Evolutionary conservation across 2,329 filamentous ascomycete species (phyloP), one percentile per base, ranked within the genome.

Genomic region (Zymoseptoria crescenta): DNA sequence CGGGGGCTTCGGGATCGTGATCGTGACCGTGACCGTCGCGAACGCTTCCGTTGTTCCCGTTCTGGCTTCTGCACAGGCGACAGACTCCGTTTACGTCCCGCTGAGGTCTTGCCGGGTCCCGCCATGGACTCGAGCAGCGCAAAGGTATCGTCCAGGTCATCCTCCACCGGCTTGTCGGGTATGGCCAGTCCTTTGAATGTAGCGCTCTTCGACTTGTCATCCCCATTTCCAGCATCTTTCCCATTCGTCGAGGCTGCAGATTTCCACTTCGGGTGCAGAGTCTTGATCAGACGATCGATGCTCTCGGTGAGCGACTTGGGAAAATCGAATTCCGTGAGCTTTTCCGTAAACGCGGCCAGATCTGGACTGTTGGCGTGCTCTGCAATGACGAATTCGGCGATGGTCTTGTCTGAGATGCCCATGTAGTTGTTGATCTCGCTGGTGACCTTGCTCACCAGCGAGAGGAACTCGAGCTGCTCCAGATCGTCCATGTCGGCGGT

Each of bases 371-470:
- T 84, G 72, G 87, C 76, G 68, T 96, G 90, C 72, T 96, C 88
- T 62, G 89, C 89, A 71, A 99, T 96, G 69, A 99, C 85, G 72
- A 96, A 99, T 75, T 99, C 94, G 67, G 94, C 92, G 27, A 99
- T 85, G 4, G 91, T 96, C 76, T 96, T 96, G 76, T 99, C 92
- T 72, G 84, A 88, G 68, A 96, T 85, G 58, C 92, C 91, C 60
- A 97, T 77, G 76, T 99, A 90, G 71, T 99, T 99, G 69, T 96
- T 88, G 56, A 99, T 81, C 75, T 99, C 94, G 19, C 89, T 93
- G 13, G 91, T 91, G 68, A 99, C 91, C 74, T 93, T 96, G 55
- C 91, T 94, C 58, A 97, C 91, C 70, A 99, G 86, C 68, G 92
- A 96, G 56, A 99, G 83, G 62, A 95, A 81, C 81, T 99, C 94